Evolutionary conservation across 768 basidiomycete species (phyloP), one percentile per base, ranked within the genome.

Genomic region (Macrolepiota fuliginosa): DNA sequence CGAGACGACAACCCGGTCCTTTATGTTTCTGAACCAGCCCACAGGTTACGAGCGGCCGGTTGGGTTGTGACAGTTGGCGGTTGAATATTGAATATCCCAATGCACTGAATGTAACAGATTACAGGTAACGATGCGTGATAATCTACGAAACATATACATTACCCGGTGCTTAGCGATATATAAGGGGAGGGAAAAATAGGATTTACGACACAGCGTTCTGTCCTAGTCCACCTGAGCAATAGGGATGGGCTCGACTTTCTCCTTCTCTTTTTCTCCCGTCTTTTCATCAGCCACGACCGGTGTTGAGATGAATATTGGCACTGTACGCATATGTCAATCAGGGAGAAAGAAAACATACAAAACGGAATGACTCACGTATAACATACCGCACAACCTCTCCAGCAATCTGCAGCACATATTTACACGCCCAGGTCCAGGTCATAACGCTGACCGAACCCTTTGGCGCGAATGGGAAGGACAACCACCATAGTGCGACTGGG

Each of bases 391-490:
- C 53, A 40, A 29, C 53, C 35, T 39, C 54, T 22, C 94, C 92
- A 49, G 87, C 81, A n/a, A 88, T 80, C 62, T 83, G 81, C 61
- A 98, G 81, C n/a, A 94, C 90, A 54, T 94, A 82, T 65, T 85
- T 88, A 74, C 94, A 96, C 7, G 94, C 91, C 87, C 97, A 92
- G 69, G 94, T 91, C 96, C 96, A 99, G 42, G 94, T 84, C 0
- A 91, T 92, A 45, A 94, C 93, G 67, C 93, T 94, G 62, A 99
- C 90, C 11, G 94, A 91, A 11, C 96, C 94, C 70, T 77, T 79
- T 0, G 96, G 96, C 19, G 96, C 96, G 66, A 93, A 95, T 53
- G 96, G 96, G 62, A 98, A 82, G 27, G 92, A 81, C 58, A 98
- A 74, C 78, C 90, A 89, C 95, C 96, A 97, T 6, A 80, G 85